These are phyloP conservation scores for Puccinia polysora DNA, from an alignment of 1,284 basidiomycete genomes.

Conservation along the genomic window DNA sequence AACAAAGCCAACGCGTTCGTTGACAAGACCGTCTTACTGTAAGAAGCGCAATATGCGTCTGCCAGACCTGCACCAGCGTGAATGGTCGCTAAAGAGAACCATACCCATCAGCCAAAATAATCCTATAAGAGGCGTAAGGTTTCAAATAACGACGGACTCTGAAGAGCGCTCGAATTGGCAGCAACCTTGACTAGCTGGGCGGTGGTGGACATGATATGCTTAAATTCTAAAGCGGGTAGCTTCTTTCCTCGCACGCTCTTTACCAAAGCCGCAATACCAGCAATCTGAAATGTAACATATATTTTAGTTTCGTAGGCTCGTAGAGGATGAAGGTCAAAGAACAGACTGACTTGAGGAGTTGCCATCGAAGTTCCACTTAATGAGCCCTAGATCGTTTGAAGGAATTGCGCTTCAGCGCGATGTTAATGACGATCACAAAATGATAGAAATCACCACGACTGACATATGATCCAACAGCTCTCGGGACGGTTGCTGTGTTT, in stretches of 20 bases:
- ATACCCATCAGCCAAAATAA: not conserved
- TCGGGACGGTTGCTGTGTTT: constrained; percentile 21
- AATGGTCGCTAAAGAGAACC: constrained; percentile 8
- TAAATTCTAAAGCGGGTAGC: not conserved
- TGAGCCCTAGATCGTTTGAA: too few relatives aligned
- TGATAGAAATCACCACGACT: not conserved
- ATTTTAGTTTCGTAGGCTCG: not conserved
- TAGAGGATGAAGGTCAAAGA: not conserved
- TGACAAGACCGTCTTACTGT: constrained; percentile 27
- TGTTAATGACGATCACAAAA: too few relatives aligned
- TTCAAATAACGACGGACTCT: constrained; percentile 23
- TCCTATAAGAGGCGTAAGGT: not conserved
- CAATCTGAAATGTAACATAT: constrained; percentile 1
- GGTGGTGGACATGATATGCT: constrained; percentile 13
- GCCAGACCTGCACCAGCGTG: constrained; percentile 37
- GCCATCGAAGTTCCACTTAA: constrained; percentile 41
- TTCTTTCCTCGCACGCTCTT: constrained; percentile 18
- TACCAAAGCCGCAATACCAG: constrained; percentile 30
- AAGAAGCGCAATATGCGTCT: constrained; percentile 29
- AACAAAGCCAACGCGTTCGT: constrained; percentile 1
- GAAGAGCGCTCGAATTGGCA: not conserved
- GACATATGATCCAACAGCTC: not conserved
- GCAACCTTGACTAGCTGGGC: constrained; percentile 9
- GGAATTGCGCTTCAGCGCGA: too few relatives aligned
- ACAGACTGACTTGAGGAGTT: constrained; percentile 25